Conservation (phyloP, 805 yeast genomes). For the Metschnikowia borealis region DNA sequence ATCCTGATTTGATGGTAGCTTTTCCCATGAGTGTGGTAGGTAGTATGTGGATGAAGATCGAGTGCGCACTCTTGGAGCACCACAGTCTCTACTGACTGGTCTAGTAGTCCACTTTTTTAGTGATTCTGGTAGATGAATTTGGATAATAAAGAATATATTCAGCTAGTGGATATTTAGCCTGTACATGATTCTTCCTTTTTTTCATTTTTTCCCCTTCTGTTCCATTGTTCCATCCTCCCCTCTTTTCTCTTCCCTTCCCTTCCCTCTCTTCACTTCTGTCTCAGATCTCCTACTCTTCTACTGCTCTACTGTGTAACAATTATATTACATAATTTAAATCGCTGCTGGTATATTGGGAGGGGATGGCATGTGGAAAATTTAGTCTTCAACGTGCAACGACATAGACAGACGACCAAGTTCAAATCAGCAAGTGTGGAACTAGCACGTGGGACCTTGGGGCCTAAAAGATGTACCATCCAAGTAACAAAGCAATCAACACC, state of each 20-base stretch:
- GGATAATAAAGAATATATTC: too few relatives aligned
- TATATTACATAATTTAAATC: slow-evolving; percentile 1
- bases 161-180: too few relatives aligned
- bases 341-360: background rate
- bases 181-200: too few relatives aligned
- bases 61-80: background rate
- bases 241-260: too few relatives aligned
- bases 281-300: too few relatives aligned
- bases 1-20: slow-evolving; percentile 49
- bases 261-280: too few relatives aligned
- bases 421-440: background rate
- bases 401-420: background rate
- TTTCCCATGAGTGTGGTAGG: slow-evolving; percentile 11
- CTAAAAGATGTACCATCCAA: slow-evolving; percentile 72
- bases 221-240: too few relatives aligned
- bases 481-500: slow-evolving; percentile 48
- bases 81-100: background rate
- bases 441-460: background rate
- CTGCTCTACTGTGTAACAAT: background rate
- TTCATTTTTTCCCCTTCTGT: too few relatives aligned
- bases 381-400: background rate
- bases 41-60: background rate
- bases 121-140: too few relatives aligned
- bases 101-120: too few relatives aligned
- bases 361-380: background rate